Base-by-base conservation (phyloP, 2,329 filamentous ascomycete species). In the Blastomyces emzantsi region DNA sequence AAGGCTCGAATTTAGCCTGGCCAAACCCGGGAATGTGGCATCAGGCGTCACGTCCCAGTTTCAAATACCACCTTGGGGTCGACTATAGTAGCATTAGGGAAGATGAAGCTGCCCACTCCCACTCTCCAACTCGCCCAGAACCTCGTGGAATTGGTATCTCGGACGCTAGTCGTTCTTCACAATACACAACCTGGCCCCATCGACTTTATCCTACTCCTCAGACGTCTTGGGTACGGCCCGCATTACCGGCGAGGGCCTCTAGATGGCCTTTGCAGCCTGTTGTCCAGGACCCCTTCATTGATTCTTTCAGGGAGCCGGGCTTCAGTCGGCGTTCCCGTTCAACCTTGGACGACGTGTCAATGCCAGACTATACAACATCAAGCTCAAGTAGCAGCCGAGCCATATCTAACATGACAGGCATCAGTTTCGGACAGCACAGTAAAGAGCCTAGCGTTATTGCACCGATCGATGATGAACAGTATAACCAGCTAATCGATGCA, bases 1-100 rank as follows among this genome's bases (percentile, higher is more conserved):
- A 94, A 74, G 81, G 79, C 65, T 86, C 85, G 2, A 83, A 83
- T 3, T 91, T 95, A 70, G 89, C 90, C 2, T 95, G 90, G 89
- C 90, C 90, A 8, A 92, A 89, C 71, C 77, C 83, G 25, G 75
- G 78, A 19, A 89, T 91, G 87, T 90, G 86, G 87, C 80, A 80
- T 25, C 81, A 80, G 47, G 73, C 75, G 43, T 67, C 76, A 71
- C 62, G 77, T 74, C 54, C 79, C n/a, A 51, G 64, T 19, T 71
- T 74, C 65, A 74, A 73, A 64, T 75, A 74, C 60, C 69, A 70
- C 55, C 64, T 72, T 39, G 69, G 67, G 36, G 65, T 64, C 17
- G 65, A 66, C 33, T 66, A 70, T 49, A 64, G 63, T 75, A 73
- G 74, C 71, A 11, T 74, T 1, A 80, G 80, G 52, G 75, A 81